Evolutionary conservation across 768 basidiomycete species (phyloP).

Genomic region (Leucocoprinus birnbaumii): DNA sequence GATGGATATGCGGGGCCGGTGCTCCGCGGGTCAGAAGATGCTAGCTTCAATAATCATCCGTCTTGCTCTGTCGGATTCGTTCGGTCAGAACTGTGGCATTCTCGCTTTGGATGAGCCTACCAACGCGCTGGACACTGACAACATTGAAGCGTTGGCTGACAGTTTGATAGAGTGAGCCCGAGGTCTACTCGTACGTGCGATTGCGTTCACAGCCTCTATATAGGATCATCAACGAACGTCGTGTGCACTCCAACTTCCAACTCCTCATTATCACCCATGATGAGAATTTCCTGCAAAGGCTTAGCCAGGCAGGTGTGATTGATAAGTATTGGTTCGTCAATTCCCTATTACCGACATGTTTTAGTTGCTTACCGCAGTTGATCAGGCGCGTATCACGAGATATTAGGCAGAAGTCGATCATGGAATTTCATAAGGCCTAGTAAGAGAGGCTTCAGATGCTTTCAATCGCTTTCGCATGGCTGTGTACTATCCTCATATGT

Average conservation of each 20-base stretch:
- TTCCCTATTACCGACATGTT: background rate
- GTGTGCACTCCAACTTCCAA: constrained; percentile 90
- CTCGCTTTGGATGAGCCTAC: constrained; percentile 98
- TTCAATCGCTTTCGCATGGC: background rate
- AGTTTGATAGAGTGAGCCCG: constrained; percentile 85
- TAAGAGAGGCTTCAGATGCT: constrained; percentile 20
- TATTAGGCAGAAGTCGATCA: constrained; percentile 73
- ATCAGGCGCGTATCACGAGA: constrained; percentile 78
- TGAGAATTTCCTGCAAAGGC: constrained; percentile 88
- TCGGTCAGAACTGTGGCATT: constrained; percentile 97
- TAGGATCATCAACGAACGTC: constrained; percentile 93
- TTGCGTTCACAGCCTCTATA: constrained; percentile 5
- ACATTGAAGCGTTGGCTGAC: constrained; percentile 90
- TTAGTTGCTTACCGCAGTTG: constrained; percentile 6
- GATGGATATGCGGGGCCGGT: constrained; percentile 99
- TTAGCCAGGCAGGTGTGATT: constrained; percentile 90
- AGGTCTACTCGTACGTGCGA: constrained; percentile 2
- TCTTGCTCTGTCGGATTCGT: constrained; percentile 94
- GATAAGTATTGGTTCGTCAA: constrained; percentile 86
- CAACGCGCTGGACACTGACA: constrained; percentile 93
- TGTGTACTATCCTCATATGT: background rate
- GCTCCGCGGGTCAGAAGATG: constrained; percentile 98
- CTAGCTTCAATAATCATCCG: constrained; percentile 97
- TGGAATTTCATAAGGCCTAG: constrained; percentile 67
- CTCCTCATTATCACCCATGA: constrained; percentile 97